Evolutionary conservation across 345 rosid genomes (phyloP).

Genomic region (Eucalyptus globulus): DNA sequence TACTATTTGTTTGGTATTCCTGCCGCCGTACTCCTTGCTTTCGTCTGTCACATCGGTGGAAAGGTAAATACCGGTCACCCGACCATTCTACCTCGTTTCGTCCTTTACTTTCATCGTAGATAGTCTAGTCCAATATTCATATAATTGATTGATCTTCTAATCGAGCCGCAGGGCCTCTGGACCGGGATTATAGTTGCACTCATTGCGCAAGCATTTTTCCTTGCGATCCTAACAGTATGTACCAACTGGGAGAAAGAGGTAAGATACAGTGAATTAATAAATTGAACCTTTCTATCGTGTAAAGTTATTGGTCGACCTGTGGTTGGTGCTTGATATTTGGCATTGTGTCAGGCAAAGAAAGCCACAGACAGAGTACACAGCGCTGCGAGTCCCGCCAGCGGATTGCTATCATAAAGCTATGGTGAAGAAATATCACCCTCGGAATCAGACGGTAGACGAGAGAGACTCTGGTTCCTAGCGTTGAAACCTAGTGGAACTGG

Average conservation of each 20-base stretch:
- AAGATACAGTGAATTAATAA: neutral
- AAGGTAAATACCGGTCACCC: neutral
- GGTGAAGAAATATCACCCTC: neutral
- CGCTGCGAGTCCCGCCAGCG: neutral
- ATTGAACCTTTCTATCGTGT: neutral
- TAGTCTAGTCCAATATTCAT: neutral
- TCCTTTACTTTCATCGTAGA: neutral
- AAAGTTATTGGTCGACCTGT: neutral
- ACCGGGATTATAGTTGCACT: constrained; percentile 4
- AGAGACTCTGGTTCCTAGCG: neutral
- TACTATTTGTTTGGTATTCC: constrained; percentile 21
- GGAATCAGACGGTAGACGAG: neutral
- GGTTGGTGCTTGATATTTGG: neutral
- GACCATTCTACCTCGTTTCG: neutral
- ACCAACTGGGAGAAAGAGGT: constrained; percentile 17
- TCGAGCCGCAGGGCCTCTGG: constrained; percentile 4
- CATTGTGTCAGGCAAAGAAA: neutral
- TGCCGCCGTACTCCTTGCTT: constrained; percentile 6
- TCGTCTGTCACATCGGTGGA: neutral
- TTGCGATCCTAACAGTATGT: constrained; percentile 2
- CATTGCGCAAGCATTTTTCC: neutral
- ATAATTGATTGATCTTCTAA: neutral
- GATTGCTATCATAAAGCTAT: neutral
- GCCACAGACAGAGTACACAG: neutral
- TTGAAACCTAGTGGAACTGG: neutral